Evolutionary conservation across 495 filamentous ascomycete genomes (phyloP).

Genomic region (Chaetomium fimeti): DNA sequence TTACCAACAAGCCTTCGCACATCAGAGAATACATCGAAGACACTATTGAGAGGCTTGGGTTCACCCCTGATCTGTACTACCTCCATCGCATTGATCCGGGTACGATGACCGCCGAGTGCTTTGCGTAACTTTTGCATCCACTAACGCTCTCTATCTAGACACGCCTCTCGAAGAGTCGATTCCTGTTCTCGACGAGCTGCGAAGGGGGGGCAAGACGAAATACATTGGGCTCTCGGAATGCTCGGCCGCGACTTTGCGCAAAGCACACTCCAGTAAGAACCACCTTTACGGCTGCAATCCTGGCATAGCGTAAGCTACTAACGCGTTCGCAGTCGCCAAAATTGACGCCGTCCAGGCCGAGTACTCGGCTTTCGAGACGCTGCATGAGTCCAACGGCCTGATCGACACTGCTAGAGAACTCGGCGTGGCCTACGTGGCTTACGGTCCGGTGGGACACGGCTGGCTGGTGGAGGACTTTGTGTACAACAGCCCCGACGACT

Average conservation of each 20-base stretch:
- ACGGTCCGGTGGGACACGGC: slow-evolving; percentile 49
- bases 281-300: background rate
- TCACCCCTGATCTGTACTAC: slow-evolving; percentile 40
- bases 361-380: slow-evolving; percentile 52
- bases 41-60: slow-evolving; percentile 6
- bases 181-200: slow-evolving; percentile 46
- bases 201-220: slow-evolving; percentile 49
- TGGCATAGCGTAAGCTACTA: background rate
- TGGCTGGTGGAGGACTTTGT: slow-evolving; percentile 49
- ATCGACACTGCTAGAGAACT: slow-evolving; percentile 46
- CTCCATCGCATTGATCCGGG: slow-evolving; percentile 21
- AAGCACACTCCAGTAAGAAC: slow-evolving; percentile 43
- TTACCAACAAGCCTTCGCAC: slow-evolving; percentile 1
- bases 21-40: slow-evolving; percentile 8
- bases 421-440: slow-evolving; percentile 46
- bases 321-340: slow-evolving; percentile 39
- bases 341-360: slow-evolving; percentile 54
- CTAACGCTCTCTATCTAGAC: slow-evolving; percentile 19
- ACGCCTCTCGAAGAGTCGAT: slow-evolving; percentile 52
- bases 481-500: slow-evolving; percentile 47
- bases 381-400: slow-evolving; percentile 42
- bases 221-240: slow-evolving; percentile 51
- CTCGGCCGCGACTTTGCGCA: slow-evolving; percentile 42
- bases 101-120: background rate
- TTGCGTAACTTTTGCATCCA: background rate